Base-by-base conservation (phyloP, 345 rosid genomes). In the Bretschneidera sinensis region DNA sequence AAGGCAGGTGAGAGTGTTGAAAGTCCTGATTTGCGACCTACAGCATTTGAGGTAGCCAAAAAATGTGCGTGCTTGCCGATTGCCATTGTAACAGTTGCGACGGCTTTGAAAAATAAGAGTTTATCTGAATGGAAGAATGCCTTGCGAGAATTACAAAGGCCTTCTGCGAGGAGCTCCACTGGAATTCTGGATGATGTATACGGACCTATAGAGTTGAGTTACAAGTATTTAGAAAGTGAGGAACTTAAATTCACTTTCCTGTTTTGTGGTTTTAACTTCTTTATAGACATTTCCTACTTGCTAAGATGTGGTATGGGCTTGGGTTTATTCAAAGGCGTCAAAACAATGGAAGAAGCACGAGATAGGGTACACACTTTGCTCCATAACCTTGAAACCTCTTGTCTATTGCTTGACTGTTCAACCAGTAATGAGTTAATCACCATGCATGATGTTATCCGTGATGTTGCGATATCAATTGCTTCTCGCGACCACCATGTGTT, bases 21-120 rank as follows among this genome's bases (percentile, higher is more conserved):
- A 21, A 24, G 18, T 10, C 15, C 0, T 6, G 21, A 16, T 0
- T 25, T 79, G 35, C 23, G 8, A 5, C 0, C 63, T 21, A 0
- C 54, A 14, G 76, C 76, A n/a, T 2, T 0, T 17, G 57, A 74
- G 17, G 49, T 66, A 0, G 64, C 61, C 23, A n/a, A 28, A 1
- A 55, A 18, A n/a, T 76, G 79, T 60, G 67, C 16, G 6, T 74
- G 84, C 0, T 60, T 79, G 31, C 84, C 84, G 0, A 1, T 79
- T 21, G 19, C 54, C 3, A 25, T 79, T 14, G 51, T 43, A 9
- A 52, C 72, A 1, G 21, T 70, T 20, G 84, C 71, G 14, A 53
- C 5, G 0, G 58, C 63, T 4, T 62, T 76, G 24, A 68, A 52
- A n/a, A 39, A 67, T 4, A 47, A 61, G n/a, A 16, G 0, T 0